Conservation (phyloP, 352 stramenopile species). For the Pythium phragmiticola region DNA sequence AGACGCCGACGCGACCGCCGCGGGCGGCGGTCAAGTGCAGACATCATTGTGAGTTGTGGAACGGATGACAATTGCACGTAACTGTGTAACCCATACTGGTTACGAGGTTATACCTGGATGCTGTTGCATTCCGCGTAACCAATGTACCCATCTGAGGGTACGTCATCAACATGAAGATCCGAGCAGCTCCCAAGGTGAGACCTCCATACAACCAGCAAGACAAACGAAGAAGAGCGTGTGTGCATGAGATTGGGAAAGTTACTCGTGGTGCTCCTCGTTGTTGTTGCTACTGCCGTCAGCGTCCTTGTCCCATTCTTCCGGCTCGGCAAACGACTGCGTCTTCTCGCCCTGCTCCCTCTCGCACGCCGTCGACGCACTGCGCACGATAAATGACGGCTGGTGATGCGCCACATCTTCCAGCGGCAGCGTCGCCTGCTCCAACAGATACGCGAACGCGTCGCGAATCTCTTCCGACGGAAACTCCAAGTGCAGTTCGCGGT, state of each 20-base stretch:
- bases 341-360: slow-evolving; percentile 1
- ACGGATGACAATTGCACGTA: neutral
- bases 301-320: neutral
- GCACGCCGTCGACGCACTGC: slow-evolving; percentile 5
- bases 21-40: neutral
- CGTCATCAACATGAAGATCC: too few relatives aligned
- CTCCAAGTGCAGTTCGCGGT: slow-evolving; percentile 69
- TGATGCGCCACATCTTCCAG: slow-evolving; percentile 26
- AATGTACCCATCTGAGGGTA: too few relatives aligned
- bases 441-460: slow-evolving; percentile 66
- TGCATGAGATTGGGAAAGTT: neutral
- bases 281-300: neutral
- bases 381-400: slow-evolving; percentile 22
- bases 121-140: too few relatives aligned
- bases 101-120: too few relatives aligned
- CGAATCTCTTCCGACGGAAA: slow-evolving; percentile 63
- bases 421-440: slow-evolving; percentile 63
- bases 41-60: neutral
- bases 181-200: too few relatives aligned
- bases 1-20: neutral
- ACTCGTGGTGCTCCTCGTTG: neutral
- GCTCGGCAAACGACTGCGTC: neutral
- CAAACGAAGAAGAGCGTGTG: too few relatives aligned
- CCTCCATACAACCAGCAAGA: too few relatives aligned
- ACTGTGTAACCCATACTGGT: too few relatives aligned